Percentiles rank a stretch among this genome's conserved stretches.
Conservation (phyloP, 768 basidiomycete species). For the Psilocybe azurescens region DNA sequence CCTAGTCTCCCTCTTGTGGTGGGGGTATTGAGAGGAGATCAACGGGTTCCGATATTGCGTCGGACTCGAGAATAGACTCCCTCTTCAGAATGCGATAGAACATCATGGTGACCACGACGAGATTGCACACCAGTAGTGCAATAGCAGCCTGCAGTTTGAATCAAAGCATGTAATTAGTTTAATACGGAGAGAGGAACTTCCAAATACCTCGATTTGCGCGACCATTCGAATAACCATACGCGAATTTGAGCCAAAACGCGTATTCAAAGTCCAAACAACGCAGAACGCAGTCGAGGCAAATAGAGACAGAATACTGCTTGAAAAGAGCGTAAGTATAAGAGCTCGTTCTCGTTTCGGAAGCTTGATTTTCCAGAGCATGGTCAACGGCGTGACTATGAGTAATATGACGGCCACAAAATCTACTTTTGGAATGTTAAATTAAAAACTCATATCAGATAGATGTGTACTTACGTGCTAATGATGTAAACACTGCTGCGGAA, state of each 20-base stretch:
- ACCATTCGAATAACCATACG: constrained; percentile 8
- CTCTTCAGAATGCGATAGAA: neutral
- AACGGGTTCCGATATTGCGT: no score
- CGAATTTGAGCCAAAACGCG: neutral
- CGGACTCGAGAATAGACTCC: neutral
- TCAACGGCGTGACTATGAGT: constrained; percentile 30
- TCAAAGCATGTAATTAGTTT: neutral
- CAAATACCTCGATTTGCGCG: constrained; percentile 12
- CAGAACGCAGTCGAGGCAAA: constrained; percentile 24
- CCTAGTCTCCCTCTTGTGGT: neutral
- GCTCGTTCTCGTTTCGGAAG: constrained; percentile 25
- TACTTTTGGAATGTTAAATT: constrained; percentile 15
- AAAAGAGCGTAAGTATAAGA: constrained; percentile 31
- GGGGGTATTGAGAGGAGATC: no score
- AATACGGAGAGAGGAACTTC: neutral
- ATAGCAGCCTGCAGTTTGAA: constrained; percentile 5
- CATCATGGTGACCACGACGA: constrained; percentile 11
- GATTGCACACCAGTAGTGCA: constrained; percentile 13
- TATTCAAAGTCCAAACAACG: constrained; percentile 14
- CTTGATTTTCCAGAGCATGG: constrained; percentile 29
- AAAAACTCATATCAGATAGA: neutral
- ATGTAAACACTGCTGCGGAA: neutral
- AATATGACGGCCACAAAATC: constrained; percentile 31
- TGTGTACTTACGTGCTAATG: neutral
- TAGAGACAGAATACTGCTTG: constrained; percentile 27